A percentile compares a stretch with the other conserved stretches of the same genome.
phyloP scores from a whole-genome alignment of 805 yeast genomes.

The Ogataea nakhonphanomensis region DNA sequence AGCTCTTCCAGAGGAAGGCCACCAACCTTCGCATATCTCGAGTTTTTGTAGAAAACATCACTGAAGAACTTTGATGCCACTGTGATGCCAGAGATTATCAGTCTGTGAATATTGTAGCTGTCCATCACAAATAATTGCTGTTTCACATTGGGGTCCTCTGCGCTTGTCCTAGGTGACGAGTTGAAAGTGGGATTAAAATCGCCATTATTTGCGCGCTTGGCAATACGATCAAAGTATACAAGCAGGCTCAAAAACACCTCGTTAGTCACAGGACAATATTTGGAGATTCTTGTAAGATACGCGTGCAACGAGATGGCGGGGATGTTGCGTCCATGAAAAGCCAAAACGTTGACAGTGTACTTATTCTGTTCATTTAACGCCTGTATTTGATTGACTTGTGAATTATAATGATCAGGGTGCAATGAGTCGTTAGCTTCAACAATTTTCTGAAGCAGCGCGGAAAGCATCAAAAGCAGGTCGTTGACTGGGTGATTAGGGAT shows the following conservation, averaged over 20 bases:
- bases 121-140: slow-evolving; percentile 86
- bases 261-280: slow-evolving; percentile 97
- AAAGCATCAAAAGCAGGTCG: slow-evolving; percentile 77
- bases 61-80: slow-evolving; percentile 93
- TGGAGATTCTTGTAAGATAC: slow-evolving; percentile 82
- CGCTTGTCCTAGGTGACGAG: slow-evolving; percentile 14
- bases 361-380: slow-evolving; percentile 34
- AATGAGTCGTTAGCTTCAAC: slow-evolving; percentile 85
- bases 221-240: slow-evolving; percentile 92
- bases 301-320: slow-evolving; percentile 94
- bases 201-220: slow-evolving; percentile 69
- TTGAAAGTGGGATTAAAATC: slow-evolving; percentile 29
- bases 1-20: slow-evolving; percentile 91
- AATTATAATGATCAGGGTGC: slow-evolving; percentile 63
- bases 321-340: slow-evolving; percentile 93
- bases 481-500: slow-evolving; percentile 81
- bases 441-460: slow-evolving; percentile 80
- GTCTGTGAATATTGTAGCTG: slow-evolving; percentile 89
- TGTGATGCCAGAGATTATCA: slow-evolving; percentile 91
- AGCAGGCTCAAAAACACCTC: slow-evolving; percentile 88
- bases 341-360: slow-evolving; percentile 67
- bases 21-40: slow-evolving; percentile 93
- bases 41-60: slow-evolving; percentile 90
- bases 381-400: slow-evolving; percentile 24
- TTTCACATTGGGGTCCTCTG: slow-evolving; percentile 17